Conservation (phyloP, 2,329 filamentous ascomycete species). For the Cryphonectria radicalis region DNA sequence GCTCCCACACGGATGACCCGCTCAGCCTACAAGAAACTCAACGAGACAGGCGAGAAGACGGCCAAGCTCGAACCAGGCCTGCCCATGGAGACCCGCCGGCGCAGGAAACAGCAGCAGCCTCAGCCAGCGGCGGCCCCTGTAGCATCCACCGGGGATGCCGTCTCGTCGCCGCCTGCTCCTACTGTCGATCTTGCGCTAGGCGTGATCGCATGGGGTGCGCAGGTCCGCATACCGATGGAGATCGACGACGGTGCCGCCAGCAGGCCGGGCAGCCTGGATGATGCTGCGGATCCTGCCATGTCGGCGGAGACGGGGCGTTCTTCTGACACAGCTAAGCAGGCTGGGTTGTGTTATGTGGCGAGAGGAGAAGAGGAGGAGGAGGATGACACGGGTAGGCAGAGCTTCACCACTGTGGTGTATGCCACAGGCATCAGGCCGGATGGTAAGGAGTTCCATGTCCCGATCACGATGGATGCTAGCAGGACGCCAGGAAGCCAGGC, state of each 20-base stretch:
- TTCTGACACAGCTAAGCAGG: neutral
- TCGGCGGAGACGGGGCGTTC: neutral
- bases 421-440: neutral
- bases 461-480: neutral
- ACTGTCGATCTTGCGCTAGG: neutral
- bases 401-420: conserved; percentile 2
- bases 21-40: conserved; percentile 14
- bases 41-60: neutral
- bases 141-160: neutral
- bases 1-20: conserved; percentile 16
- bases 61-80: conserved; percentile 21
- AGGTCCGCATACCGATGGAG: neutral
- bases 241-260: neutral
- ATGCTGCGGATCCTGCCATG: neutral
- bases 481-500: neutral
- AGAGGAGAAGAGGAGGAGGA: neutral
- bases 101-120: neutral
- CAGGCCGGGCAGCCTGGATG: neutral
- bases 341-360: neutral
- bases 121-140: neutral
- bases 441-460: neutral
- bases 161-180: neutral
- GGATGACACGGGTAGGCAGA: neutral
- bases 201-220: neutral
- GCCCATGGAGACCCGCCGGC: neutral